Percentiles rank a stretch among this genome's conserved stretches.
phyloP scores from a whole-genome alignment of 1,284 basidiomycete species.

The Pisolithus thermaeus region DNA sequence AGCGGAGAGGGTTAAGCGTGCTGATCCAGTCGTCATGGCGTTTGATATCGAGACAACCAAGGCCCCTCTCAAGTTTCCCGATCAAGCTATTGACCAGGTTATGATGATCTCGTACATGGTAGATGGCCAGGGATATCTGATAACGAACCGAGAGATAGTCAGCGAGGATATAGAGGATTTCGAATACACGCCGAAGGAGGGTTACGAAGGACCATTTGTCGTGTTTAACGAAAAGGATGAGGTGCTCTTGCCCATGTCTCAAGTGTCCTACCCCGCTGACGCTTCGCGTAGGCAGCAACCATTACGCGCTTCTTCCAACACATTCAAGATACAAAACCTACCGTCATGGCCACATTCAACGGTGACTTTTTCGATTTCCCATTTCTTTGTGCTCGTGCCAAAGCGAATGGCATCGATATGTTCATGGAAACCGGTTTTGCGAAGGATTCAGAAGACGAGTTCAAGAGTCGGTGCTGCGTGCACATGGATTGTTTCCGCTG shows the following conservation, averaged over 20 bases:
- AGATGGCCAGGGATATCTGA: slow-evolving; percentile 94
- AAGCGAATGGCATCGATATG: slow-evolving; percentile 93
- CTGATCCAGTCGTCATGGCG: slow-evolving; percentile 98
- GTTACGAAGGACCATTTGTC: slow-evolving; percentile 95
- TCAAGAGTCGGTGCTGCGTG: slow-evolving; percentile 88
- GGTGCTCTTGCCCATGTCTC: slow-evolving; percentile 34
- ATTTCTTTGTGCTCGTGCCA: slow-evolving; percentile 87
- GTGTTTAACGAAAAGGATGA: slow-evolving; percentile 96
- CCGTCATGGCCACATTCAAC: slow-evolving; percentile 98
- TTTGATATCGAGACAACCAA: slow-evolving; percentile 99
- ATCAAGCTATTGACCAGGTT: slow-evolving; percentile 92
- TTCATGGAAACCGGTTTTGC: slow-evolving; percentile 92
- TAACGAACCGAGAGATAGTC: slow-evolving; percentile 97
- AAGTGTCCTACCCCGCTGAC: neutral
- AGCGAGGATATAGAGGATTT: slow-evolving; percentile 98
- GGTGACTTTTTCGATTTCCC: slow-evolving; percentile 99
- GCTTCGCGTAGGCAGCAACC: slow-evolving; percentile 52
- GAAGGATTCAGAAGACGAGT: slow-evolving; percentile 92
- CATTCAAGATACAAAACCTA: slow-evolving; percentile 89
- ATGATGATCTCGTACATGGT: slow-evolving; percentile 99
- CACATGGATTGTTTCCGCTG: slow-evolving; percentile 99
- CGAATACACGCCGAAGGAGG: slow-evolving; percentile 97
- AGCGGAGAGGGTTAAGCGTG: slow-evolving; percentile 90
- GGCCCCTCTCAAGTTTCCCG: slow-evolving; percentile 97
- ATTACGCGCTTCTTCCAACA: slow-evolving; percentile 92